Conservation (phyloP, 805 yeast genomes). For the Wickerhamiella occidentalis region DNA sequence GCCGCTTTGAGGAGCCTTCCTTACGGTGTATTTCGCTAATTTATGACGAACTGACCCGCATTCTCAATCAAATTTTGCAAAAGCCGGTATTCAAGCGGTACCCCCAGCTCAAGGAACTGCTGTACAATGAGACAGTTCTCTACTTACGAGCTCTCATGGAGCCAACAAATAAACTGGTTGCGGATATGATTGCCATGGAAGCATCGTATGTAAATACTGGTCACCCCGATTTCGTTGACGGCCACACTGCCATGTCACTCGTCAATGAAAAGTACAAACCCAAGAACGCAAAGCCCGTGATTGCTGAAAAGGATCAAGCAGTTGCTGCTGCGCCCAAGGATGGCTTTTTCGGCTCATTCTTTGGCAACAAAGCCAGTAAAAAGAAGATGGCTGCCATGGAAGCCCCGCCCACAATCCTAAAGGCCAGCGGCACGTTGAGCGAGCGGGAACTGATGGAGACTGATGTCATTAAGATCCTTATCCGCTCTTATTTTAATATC, state of each 20-base stretch:
- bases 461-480: conserved; percentile 87
- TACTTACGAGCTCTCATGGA: conserved; percentile 64
- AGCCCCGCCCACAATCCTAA: conserved; percentile 90
- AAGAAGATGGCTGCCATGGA: conserved; percentile 92
- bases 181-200: conserved; percentile 73
- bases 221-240: conserved; percentile 90
- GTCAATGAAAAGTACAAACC: conserved; percentile 81
- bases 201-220: conserved; percentile 95
- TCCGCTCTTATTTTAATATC: conserved; percentile 79
- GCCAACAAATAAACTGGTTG: conserved; percentile 79
- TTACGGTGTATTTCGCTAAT: conserved; percentile 77
- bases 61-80: conserved; percentile 68
- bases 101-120: conserved; percentile 80
- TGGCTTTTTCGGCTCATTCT: conserved; percentile 94
- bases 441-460: conserved; percentile 96
- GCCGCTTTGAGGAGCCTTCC: conserved; percentile 88
- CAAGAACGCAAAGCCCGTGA: conserved; percentile 47
- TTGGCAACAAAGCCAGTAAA: conserved; percentile 62
- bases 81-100: conserved; percentile 78
- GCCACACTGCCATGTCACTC: conserved; percentile 87
- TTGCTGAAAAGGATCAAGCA: conserved; percentile 66
- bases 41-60: conserved; percentile 89
- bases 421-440: conserved; percentile 84
- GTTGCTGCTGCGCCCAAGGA: conserved; percentile 21
- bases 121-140: conserved; percentile 65